Conservation (phyloP, 192 early-diverging fungal genomes). For the Coemansia sp. region DNA sequence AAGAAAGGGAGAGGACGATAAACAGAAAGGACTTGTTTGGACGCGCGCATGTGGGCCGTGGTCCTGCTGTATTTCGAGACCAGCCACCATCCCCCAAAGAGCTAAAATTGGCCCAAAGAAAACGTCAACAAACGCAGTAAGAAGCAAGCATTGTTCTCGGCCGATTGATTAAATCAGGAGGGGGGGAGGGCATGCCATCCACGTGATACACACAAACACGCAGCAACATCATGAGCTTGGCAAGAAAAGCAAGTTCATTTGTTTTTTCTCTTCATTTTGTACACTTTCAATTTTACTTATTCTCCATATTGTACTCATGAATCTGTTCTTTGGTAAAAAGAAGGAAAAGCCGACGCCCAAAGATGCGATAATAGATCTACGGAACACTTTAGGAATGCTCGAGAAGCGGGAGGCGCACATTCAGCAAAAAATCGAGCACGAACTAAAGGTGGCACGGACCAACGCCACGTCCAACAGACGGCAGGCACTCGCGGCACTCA, state of each 20-base stretch:
- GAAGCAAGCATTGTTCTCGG: background rate
- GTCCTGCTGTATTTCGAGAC: background rate
- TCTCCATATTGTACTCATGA: constrained; percentile 52
- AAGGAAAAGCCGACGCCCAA: constrained; percentile 77
- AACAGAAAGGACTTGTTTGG: background rate
- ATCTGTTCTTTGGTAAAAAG: constrained; percentile 71
- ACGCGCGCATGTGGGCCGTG: too few relatives aligned
- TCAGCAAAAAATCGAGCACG: constrained; percentile 83
- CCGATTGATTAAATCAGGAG: background rate
- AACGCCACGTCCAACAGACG: constrained; percentile 94
- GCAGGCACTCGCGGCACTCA: constrained; percentile 89
- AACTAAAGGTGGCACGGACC: constrained; percentile 81
- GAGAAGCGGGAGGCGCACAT: constrained; percentile 94
- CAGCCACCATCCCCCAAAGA: background rate
- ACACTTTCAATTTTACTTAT: background rate
- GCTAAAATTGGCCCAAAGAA: background rate
- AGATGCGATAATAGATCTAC: constrained; percentile 92
- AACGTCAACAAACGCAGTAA: background rate
- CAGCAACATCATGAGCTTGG: background rate
- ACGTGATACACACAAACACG: background rate
- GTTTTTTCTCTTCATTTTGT: background rate
- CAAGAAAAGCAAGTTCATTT: constrained; percentile 13
- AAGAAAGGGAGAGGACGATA: background rate
- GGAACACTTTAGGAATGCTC: constrained; percentile 91
- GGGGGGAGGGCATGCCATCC: background rate